phyloP scores from a whole-genome alignment of 1,284 basidiomycete species.

The Cryptococcus sp. region DNA sequence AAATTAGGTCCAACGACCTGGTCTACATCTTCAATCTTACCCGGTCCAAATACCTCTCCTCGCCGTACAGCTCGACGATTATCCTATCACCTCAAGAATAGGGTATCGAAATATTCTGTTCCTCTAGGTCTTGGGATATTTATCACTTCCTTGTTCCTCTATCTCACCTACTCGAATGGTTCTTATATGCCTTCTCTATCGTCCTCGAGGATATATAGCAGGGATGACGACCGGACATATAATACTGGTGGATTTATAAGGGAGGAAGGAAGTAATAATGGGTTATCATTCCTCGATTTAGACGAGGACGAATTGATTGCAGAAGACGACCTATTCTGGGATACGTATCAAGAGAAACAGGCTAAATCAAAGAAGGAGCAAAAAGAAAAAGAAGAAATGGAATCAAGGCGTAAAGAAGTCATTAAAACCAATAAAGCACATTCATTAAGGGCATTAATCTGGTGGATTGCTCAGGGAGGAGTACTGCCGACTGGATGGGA shows the following conservation, averaged over 20 bases:
- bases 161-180: background rate
- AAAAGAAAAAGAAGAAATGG: conserved; percentile 17
- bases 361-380: conserved; percentile 22
- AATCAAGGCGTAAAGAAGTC: conserved; percentile 22
- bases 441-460: conserved; percentile 35
- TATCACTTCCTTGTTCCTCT: conserved; percentile 20
- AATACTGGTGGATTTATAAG: conserved; percentile 2
- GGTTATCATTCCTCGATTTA: conserved; percentile 17
- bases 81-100: conserved; percentile 26
- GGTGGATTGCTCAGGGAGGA: conserved; percentile 41
- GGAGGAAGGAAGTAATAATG: conserved; percentile 13
- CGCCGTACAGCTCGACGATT: conserved; percentile 18
- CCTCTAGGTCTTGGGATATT: conserved; percentile 18
- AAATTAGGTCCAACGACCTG: background rate
- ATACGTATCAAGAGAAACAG: conserved; percentile 25
- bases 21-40: background rate
- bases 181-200: background rate
- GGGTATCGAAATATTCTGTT: conserved; percentile 15
- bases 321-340: conserved; percentile 38
- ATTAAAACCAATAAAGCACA: conserved; percentile 19
- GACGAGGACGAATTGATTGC: conserved; percentile 39
- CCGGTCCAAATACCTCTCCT: background rate
- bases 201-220: background rate
- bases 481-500: conserved; percentile 27
- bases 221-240: background rate